Evolutionary conservation across 2,329 filamentous ascomycete genomes (phyloP), one percentile per base, ranked within the genome.

Genomic region (Nemania sp.): DNA sequence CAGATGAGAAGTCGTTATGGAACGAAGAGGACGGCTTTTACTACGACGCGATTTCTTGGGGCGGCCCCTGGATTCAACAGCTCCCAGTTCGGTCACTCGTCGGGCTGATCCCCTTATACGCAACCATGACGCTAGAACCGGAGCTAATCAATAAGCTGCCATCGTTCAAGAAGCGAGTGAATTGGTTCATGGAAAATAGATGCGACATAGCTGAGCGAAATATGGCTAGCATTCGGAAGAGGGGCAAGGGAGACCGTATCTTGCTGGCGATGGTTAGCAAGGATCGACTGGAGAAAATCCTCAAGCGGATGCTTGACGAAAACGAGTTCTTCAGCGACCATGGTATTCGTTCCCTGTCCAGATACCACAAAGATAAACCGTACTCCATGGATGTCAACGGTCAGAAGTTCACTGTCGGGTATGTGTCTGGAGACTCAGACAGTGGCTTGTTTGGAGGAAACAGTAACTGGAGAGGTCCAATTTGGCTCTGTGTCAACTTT

Each of bases 11-110:
- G 76, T 97, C 94, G 38, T 83, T 98, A 7, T 98, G 95, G 95
- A 98, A 98, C 76, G 94, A 98, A 29, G 88, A 97, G 70, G 95
- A 98, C 80, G 94, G 93, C 64, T 98, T 98, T 85, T 98, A 98
- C 86, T 98, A 98, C 78, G 95, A 98, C 82, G 95, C 95, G 27
- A 98, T 98, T 72, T 97, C 94, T 1, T 98, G 93, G 89, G 95
- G 95, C 57, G 94, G 94, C 8, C 94, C 94, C 7, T 97, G 91
- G 90, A 93, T 93, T 61, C 93, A 98, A 77, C 94, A 98, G 80
- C 88, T 98, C 77, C 94, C 93, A 0, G 93, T 98, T 60, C 88
- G 94, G 66, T 98, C 95, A 18, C 88, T 98, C 7, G 95, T 98
- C 60, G 95, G 96, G 11, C 84, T 98, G 66, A 98, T 98, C 71